Percentiles rank a stretch among this genome's conserved stretches.
These are phyloP conservation scores for Mycena vitilis DNA, from an alignment of 768 basidiomycete genomes.

Conservation along the genomic window DNA sequence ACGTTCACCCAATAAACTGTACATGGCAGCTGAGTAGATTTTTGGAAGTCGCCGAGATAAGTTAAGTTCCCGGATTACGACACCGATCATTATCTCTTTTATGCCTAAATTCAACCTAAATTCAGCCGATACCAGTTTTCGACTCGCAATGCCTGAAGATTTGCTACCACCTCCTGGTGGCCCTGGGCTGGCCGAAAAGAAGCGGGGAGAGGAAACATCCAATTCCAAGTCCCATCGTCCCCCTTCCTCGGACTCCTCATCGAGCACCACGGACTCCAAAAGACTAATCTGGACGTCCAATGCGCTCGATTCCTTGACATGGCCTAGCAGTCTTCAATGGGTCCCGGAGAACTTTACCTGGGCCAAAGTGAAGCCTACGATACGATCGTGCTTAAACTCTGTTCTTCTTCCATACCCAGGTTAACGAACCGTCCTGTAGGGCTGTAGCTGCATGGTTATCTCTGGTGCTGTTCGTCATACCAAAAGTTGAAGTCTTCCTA, in stretches of 20 bases:
- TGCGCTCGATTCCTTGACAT: constrained; percentile 7
- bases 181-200: neutral
- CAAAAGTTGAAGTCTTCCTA: constrained; percentile 56
- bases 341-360: constrained; percentile 67
- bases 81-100: too few relatives aligned
- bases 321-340: constrained; percentile 59
- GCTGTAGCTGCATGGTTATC: constrained; percentile 73
- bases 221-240: neutral
- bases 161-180: neutral
- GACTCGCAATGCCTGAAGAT: constrained; percentile 8
- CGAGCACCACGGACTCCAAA: neutral
- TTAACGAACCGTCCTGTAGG: neutral
- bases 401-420: neutral
- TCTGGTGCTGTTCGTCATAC: constrained; percentile 68
- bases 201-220: neutral
- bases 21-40: too few relatives aligned
- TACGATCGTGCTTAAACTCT: constrained; percentile 55
- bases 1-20: too few relatives aligned
- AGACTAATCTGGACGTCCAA: neutral
- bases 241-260: constrained; percentile 6
- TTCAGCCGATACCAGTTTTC: neutral
- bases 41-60: too few relatives aligned
- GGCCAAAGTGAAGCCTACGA: constrained; percentile 69
- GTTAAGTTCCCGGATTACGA: too few relatives aligned
- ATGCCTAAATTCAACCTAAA: too few relatives aligned